phyloP scores from a whole-genome alignment of 2,329 filamentous ascomycete genomes.

The Fusarium musae region DNA sequence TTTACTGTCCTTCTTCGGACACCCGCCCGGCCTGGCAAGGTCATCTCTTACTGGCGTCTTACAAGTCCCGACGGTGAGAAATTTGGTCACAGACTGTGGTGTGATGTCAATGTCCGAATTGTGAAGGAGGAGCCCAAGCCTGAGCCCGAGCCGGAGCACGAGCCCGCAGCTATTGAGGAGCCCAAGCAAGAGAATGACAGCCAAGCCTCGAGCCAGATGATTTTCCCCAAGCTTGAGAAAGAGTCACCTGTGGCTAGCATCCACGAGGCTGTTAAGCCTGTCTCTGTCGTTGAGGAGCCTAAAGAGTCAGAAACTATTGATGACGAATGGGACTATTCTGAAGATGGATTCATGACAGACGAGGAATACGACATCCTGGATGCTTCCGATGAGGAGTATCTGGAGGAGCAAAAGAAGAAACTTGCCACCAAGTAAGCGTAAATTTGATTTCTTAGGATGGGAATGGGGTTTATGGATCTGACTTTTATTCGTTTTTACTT shows the following conservation, averaged over 20 bases:
- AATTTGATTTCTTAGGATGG: constrained; percentile 30
- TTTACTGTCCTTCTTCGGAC: constrained; percentile 90
- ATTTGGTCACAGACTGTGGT: constrained; percentile 96
- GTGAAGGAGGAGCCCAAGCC: constrained; percentile 48
- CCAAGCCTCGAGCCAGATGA: constrained; percentile 71
- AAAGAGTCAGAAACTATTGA: constrained; percentile 61
- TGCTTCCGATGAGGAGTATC: constrained; percentile 88
- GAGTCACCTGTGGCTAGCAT: constrained; percentile 86
- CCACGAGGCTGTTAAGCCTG: constrained; percentile 72
- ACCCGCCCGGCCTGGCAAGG: constrained; percentile 78
- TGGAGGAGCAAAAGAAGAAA: constrained; percentile 64
- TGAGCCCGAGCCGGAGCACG: constrained; percentile 37
- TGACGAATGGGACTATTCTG: constrained; percentile 72
- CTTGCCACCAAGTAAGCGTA: constrained; percentile 50
- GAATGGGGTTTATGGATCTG: constrained; percentile 38
- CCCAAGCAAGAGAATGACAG: constrained; percentile 49
- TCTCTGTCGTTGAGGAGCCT: constrained; percentile 64
- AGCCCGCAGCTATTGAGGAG: constrained; percentile 31
- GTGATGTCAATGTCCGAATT: constrained; percentile 79
- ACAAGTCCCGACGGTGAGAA: constrained; percentile 82
- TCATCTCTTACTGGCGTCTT: constrained; percentile 96
- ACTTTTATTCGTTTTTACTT: constrained; percentile 6
- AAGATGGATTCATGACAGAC: constrained; percentile 89
- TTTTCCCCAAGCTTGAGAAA: constrained; percentile 96
- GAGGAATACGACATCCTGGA: constrained; percentile 98